Conservation (phyloP, 495 filamentous ascomycete species). For the Daldinia decipiens region DNA sequence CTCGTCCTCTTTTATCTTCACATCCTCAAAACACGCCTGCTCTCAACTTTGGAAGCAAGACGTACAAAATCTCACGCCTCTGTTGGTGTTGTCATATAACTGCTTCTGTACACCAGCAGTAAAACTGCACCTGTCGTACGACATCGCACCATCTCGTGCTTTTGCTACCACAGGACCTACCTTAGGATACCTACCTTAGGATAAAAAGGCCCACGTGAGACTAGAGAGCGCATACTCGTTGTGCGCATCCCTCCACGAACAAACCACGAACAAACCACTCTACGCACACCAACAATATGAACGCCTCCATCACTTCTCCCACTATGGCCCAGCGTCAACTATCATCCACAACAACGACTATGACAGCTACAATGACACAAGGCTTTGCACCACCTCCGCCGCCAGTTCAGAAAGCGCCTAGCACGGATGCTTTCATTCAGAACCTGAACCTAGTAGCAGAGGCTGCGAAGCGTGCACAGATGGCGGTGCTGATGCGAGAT, state of each 20-base stretch:
- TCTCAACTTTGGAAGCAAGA: background rate
- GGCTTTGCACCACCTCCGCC: slow-evolving; percentile 52
- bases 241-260: slow-evolving; percentile 11
- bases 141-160: slow-evolving; percentile 40
- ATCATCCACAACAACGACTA: slow-evolving; percentile 40
- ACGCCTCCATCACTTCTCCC: slow-evolving; percentile 49
- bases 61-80: background rate
- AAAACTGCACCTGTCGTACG: slow-evolving; percentile 32
- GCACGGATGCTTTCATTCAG: slow-evolving; percentile 72
- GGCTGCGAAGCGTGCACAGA: slow-evolving; percentile 91
- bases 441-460: slow-evolving; percentile 92
- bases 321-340: slow-evolving; percentile 43
- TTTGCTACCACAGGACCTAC: slow-evolving; percentile 12
- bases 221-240: slow-evolving; percentile 24
- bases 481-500: slow-evolving; percentile 86
- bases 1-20: slow-evolving; percentile 13
- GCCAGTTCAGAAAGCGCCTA: slow-evolving; percentile 48
- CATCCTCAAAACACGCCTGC: background rate
- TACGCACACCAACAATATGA: slow-evolving; percentile 45
- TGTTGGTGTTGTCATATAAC: background rate
- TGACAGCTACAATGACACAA: slow-evolving; percentile 42
- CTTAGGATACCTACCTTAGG: background rate
- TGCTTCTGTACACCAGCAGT: background rate
- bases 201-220: slow-evolving; percentile 14
- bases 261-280: background rate